Base-by-base conservation (phyloP, 2,329 filamentous ascomycete species). In the Diaporthe aspalathi region DNA sequence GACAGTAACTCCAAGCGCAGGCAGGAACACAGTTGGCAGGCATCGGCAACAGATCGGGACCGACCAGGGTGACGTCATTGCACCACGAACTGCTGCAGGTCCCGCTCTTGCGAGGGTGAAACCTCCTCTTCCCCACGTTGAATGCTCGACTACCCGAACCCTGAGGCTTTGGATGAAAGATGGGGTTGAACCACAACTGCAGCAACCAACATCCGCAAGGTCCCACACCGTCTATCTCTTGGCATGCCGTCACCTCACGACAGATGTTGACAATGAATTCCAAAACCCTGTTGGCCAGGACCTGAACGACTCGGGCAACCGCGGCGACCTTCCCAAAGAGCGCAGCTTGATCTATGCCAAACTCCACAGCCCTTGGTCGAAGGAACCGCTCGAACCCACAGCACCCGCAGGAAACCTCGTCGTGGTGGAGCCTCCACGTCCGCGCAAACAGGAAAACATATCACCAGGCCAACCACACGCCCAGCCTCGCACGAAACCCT, bases 1-100 rank as follows among this genome's bases (percentile, higher is more conserved):
- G 49, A 63, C 8, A 11, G 43, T 43, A 49, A 49, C 27, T 49
- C 40, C 43, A 63, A 63, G 40, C 57, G 57, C 57, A 6, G 32
- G 32, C 32, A 32, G 12, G n/a, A n/a, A n/a, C n/a, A n/a, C n/a
- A n/a, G n/a, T n/a, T n/a, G 32, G 35, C 35, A 38, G 7, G n/a
- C 54, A 24, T 27, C 54, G 54, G 35, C 54, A 43, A 8, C 20
- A 12, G 35, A 38, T 27, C 22, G 16, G 20, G 6, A 38, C 22
- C 3, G 6, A 17, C 5, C 2, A n/a, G 5, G 2, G 17, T 65
- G 60, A 65, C 60, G 60, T 65, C 60, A 65, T 38, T 20, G 60
- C 43, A 63, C 5, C 43, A 24, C 40, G 24, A n/a, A 32, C 11
- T 40, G 32, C 54, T 35, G 27, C 43, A 49, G 60, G 43, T 17